A percentile compares a stretch with the other conserved stretches of the same genome.
Evolutionary conservation across 2,329 filamentous ascomycete genomes (phyloP).

Genomic region (Penicillium hesseltinei): DNA sequence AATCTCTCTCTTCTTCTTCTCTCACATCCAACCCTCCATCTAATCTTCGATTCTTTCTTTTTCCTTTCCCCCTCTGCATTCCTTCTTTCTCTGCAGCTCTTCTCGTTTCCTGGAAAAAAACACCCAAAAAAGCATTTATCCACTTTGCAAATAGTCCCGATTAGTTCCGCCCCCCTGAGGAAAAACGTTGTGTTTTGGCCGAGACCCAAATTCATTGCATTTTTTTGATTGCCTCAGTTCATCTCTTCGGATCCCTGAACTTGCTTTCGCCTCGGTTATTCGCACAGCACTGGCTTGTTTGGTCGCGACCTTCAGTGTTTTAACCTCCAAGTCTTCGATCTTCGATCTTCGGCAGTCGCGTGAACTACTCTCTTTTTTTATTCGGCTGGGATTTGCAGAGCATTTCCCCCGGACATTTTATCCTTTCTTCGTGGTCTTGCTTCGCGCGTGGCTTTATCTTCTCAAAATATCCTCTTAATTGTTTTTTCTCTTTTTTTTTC

Average conservation of each 20-base stretch:
- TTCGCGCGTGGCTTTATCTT: constrained; percentile 7
- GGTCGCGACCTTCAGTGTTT: constrained; percentile 17
- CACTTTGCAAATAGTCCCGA: constrained; percentile 24
- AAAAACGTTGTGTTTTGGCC: constrained; percentile 23
- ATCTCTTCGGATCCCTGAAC: constrained; percentile 4
- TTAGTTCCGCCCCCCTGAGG: constrained; percentile 27
- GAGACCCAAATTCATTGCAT: constrained; percentile 18
- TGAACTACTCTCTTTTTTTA: constrained; percentile 22
- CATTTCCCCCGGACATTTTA: constrained; percentile 29
- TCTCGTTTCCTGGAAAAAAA: constrained; percentile 25
- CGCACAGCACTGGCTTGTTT: constrained; percentile 1
- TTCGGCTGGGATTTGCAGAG: constrained; percentile 38
- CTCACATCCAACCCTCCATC: constrained; percentile 15
- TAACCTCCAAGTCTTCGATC: constrained; percentile 17
- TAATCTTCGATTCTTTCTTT: constrained; percentile 32
- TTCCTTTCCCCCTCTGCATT: constrained; percentile 27
- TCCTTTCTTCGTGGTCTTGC: constrained; percentile 11
- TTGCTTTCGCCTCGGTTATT: constrained; percentile 3
- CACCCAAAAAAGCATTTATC: constrained; percentile 19
- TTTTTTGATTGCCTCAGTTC: not conserved
- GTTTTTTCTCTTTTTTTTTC: not conserved
- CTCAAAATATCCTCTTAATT: constrained; percentile 22
- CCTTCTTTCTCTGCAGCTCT: constrained; percentile 31
- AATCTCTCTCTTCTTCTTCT: constrained; percentile 21
- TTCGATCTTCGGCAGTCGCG: constrained; percentile 19